phyloP scores from a whole-genome alignment of 345 rosid genomes.

The Eucalyptus albens region DNA sequence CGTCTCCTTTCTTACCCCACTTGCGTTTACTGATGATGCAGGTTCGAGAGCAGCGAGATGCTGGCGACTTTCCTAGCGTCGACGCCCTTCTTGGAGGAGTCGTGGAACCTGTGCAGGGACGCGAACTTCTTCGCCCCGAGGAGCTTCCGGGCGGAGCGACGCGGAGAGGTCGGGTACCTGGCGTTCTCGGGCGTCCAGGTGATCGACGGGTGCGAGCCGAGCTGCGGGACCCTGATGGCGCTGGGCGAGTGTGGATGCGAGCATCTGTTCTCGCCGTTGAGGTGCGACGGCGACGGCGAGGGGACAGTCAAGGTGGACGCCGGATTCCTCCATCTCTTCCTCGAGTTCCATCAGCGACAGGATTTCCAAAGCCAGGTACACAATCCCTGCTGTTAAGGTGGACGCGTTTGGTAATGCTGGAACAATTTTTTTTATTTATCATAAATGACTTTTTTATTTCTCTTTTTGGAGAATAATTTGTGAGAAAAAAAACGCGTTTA shows the following conservation, averaged over 20 bases:
- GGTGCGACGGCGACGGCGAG: background rate
- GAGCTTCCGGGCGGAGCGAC: background rate
- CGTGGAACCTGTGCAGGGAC: conserved; percentile 47
- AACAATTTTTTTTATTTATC: too few relatives aligned
- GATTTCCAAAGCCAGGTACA: conserved; percentile 29
- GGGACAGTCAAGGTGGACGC: conserved; percentile 10
- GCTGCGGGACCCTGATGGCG: too few relatives aligned
- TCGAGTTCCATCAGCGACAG: background rate
- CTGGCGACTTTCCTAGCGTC: conserved; percentile 48
- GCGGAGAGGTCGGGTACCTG: too few relatives aligned
- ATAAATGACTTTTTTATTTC: too few relatives aligned
- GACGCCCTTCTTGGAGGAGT: conserved; percentile 30
- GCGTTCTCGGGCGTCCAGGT: too few relatives aligned
- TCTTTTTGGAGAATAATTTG: too few relatives aligned
- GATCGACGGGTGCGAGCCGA: too few relatives aligned
- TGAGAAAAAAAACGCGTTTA: too few relatives aligned
- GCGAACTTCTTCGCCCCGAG: conserved; percentile 3
- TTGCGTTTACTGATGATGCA: background rate
- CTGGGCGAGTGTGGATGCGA: too few relatives aligned
- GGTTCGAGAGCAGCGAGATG: conserved; percentile 79
- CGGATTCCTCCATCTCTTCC: conserved; percentile 22
- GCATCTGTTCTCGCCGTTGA: too few relatives aligned
- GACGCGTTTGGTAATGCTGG: too few relatives aligned
- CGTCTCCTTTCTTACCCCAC: background rate
- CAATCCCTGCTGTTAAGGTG: accelerated